Conservation (phyloP, 2,329 filamentous ascomycete genomes). For the Sphaerostilbella broomeana region DNA sequence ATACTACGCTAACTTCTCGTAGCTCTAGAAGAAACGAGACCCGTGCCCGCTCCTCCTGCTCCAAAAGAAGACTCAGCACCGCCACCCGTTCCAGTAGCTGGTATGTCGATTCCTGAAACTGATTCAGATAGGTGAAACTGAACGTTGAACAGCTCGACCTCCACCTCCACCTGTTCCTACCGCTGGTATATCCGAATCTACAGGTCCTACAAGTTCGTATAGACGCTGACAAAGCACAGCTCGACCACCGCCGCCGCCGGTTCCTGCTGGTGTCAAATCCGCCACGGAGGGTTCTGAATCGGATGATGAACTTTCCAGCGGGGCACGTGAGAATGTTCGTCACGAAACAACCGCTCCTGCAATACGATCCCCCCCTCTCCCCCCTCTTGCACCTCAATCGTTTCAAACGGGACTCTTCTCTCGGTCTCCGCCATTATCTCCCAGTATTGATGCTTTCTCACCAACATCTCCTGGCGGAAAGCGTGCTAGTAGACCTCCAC, state of each 20-base stretch:
- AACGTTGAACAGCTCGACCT: slow-evolving; percentile 7
- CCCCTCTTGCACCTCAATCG: slow-evolving; percentile 17
- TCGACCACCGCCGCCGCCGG: slow-evolving; percentile 51
- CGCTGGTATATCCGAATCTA: slow-evolving; percentile 3
- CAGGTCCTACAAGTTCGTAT: neutral
- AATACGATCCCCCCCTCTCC: slow-evolving; percentile 33
- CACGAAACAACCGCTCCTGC: slow-evolving; percentile 21
- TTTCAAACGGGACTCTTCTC: slow-evolving; percentile 20
- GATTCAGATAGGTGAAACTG: neutral
- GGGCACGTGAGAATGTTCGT: slow-evolving; percentile 33
- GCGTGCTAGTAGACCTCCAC: slow-evolving; percentile 51
- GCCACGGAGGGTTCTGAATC: slow-evolving; percentile 77
- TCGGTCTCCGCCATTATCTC: slow-evolving; percentile 31
- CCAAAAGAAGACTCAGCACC: slow-evolving; percentile 47
- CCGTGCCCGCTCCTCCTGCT: slow-evolving; percentile 37
- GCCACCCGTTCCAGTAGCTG: slow-evolving; percentile 52
- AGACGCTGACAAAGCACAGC: slow-evolving; percentile 39
- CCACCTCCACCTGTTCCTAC: slow-evolving; percentile 9
- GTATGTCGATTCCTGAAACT: slow-evolving; percentile 39
- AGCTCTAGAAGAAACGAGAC: slow-evolving; percentile 27
- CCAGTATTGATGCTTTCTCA: slow-evolving; percentile 33
- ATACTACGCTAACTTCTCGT: slow-evolving; percentile 23
- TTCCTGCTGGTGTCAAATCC: slow-evolving; percentile 50
- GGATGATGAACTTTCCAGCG: slow-evolving; percentile 73
- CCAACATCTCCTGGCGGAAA: slow-evolving; percentile 45